phyloP scores from a whole-genome alignment of 345 rosid genomes.

The Corchorus olitorius region DNA sequence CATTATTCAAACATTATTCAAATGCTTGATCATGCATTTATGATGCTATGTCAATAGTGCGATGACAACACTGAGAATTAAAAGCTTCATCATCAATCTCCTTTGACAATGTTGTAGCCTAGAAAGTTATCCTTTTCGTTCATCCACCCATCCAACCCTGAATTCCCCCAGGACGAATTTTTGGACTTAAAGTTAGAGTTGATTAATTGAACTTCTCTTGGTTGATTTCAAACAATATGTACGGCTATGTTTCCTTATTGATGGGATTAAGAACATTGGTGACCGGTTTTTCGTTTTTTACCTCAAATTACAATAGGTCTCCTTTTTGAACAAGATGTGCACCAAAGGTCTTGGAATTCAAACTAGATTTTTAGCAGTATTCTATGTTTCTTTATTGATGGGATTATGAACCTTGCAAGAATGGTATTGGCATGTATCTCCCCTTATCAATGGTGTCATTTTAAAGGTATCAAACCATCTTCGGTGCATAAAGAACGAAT shows the following conservation, averaged over 20 bases:
- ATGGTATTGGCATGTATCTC: neutral
- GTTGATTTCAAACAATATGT: neutral
- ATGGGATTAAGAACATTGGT: no score
- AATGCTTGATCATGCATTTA: neutral
- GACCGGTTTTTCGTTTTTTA: no score
- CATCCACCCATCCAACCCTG: neutral
- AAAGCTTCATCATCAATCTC: neutral
- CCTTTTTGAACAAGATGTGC: no score
- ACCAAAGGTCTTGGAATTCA: no score
- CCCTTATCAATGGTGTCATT: neutral
- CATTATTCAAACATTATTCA: constrained; percentile 7
- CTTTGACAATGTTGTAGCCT: constrained; percentile 2
- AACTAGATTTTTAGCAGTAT: no score
- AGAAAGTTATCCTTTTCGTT: neutral
- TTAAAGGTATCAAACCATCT: neutral
- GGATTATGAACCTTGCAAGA: neutral
- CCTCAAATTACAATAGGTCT: no score
- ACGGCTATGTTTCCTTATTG: no score
- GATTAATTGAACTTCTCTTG: neutral
- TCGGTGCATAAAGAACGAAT: neutral
- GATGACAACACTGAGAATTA: neutral
- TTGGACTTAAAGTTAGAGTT: neutral
- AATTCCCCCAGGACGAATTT: neutral
- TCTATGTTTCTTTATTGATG: neutral
- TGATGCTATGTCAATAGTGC: neutral